Evolutionary conservation across 371 early-diverging fungal genomes (phyloP), one percentile per base, ranked within the genome.

Genomic region (Rhizopus sp.): DNA sequence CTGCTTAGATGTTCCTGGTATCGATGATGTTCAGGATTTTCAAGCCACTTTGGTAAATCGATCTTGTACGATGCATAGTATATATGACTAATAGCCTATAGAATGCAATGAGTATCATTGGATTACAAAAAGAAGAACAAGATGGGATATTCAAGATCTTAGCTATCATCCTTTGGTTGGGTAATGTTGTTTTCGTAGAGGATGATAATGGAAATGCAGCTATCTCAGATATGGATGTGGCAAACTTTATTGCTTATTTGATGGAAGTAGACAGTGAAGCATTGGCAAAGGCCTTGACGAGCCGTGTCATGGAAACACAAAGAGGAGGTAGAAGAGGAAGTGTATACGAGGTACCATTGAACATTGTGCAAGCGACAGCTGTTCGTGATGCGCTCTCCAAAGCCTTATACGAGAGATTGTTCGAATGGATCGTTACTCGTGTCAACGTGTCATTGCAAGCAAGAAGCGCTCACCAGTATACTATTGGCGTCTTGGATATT

Each of bases 401-500:
- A 70, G 81, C 88, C 9, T 79, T 93, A 34, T 93, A 93, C 64
- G 88, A 90, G 59, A 84, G 89, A 37, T 59, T 94, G 53, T 94
- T 94, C 58, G 93, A 94, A 64, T 94, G 94, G 93, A 91, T 94
- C 53, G 93, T 98, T 39, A 72, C 81, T 34, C 88, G 92, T 54
- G 86, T 93, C 55, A 94, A 94, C 65, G 63, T 82, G 16, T 89
- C 94, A 5, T 69, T 93, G 46, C 82, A 86, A 53, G 80, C 87
- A 9, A 84, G 85, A 40, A 74, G 78, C 15, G 72, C 82, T 7
- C 81, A 86, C 34, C 80, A 84, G 16, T 86, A 92, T 55, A 90
- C 90, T 10, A 82, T 98, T 41, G 99, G 98, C 60, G 97, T 98
- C 7, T 72, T 98, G 72, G 94, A 99, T 84, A 93, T 97, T 78